Base-by-base conservation (phyloP, 352 stramenopile species). In the Hyaloperonospora arabidopsidis region DNA sequence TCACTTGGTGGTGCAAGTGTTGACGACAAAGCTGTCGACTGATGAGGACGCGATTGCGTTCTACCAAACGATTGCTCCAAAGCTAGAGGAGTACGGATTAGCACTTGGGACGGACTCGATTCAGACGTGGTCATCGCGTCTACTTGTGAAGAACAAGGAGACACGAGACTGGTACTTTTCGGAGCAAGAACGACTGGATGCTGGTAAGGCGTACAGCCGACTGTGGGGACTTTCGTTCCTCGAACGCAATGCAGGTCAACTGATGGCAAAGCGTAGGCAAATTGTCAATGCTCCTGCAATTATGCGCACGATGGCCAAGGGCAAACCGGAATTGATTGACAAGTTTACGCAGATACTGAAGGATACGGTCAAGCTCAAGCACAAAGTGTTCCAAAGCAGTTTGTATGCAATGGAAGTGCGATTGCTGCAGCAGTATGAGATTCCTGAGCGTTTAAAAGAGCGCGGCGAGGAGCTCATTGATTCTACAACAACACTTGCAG, bases 121-220 rank as follows among this genome's bases (percentile, higher is more conserved):
- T 14, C 79, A 92, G 57, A 91, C 79, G 12, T 94, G 84, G 84
- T 94, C 84, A 3, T 82, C 79, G 12, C 66, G 81, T 60, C 54
- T 94, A 36, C 61, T 92, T 8, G 92, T 94, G 58, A 94, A 92
- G 60, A 91, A 91, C 61, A 92, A 92, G 60, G 82, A 94, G 11
- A 90, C 84, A 1, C 68, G 80, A 11, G 80, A 92, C 45, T 93
- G 82, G 82, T 93, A 91, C 40, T 94, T 86, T 29, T 76, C 62
- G 6, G 82, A 94, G 41, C 66, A 88, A 46, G 79, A 94, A 57
- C 75, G 84, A 5, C 52, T 91, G 21, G 76, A 90, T 52, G 82
- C 84, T 15, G 80, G 78, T 36, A 79, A 83, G 28, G 80, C 84
- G 2, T 94, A 94, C 51, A 69, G 65, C 13, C 80, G 76, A 0